Evolutionary conservation across 768 basidiomycete species (phyloP).

Genomic region (Chlorophyllum brunneum): DNA sequence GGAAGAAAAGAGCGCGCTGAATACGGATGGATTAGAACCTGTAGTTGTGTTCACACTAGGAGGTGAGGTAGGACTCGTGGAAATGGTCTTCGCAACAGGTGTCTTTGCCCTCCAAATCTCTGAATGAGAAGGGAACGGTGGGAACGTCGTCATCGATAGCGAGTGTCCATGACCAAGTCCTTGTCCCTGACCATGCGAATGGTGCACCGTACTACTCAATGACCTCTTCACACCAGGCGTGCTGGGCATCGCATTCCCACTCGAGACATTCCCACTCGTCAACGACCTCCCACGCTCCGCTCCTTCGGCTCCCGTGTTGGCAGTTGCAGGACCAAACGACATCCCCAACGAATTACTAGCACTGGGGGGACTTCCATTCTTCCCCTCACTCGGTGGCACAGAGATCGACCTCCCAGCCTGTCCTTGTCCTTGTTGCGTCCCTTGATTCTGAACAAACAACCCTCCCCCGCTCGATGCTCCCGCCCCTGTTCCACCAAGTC

Average conservation of each 20-base stretch:
- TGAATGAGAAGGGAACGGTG: conserved; percentile 9
- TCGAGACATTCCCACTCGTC: too few species aligned
- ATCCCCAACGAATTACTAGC: conserved; percentile 24
- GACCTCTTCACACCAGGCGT: conserved; percentile 6
- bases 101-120: conserved; percentile 12
- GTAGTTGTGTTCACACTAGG: background rate
- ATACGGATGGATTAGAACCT: background rate
- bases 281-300: background rate
- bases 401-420: conserved; percentile 7
- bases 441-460: background rate
- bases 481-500: background rate
- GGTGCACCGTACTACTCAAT: conserved; percentile 13
- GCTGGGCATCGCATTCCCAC: background rate
- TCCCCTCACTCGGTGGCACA: conserved; percentile 39
- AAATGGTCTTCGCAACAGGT: conserved; percentile 2
- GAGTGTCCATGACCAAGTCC: conserved; percentile 7
- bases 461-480: background rate
- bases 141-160: conserved; percentile 11
- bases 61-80: background rate
- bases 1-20: background rate
- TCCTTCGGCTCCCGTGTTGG: background rate
- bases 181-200: conserved; percentile 11
- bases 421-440: background rate
- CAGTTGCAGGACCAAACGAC: background rate
- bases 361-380: conserved; percentile 31